Percentiles rank a stretch among this genome's conserved stretches.
phyloP scores from a whole-genome alignment of 768 basidiomycete genomes.

The Russula lepida region DNA sequence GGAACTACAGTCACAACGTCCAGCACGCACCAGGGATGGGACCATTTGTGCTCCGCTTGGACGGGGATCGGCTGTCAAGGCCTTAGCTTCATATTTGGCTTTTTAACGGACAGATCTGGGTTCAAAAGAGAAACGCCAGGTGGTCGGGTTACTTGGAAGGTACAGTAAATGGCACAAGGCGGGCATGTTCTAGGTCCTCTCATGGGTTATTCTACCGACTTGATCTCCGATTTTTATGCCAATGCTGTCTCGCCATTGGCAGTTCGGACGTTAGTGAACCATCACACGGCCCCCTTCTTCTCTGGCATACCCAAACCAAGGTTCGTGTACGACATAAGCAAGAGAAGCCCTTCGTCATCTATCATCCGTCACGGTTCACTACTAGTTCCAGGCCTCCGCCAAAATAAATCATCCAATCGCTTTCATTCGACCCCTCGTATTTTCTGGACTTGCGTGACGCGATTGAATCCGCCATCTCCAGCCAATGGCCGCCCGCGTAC shows the following conservation, averaged over 20 bases:
- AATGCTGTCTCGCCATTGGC: too few species aligned
- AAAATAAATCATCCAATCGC: neutral
- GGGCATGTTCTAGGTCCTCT: slow-evolving; percentile 4
- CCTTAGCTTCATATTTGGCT: neutral
- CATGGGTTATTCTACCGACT: neutral
- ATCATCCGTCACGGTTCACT: too few species aligned
- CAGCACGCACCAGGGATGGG: neutral
- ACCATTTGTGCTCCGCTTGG: slow-evolving; percentile 3
- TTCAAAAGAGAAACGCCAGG: neutral
- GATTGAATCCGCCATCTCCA: neutral
- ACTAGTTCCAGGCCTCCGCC: slow-evolving; percentile 14
- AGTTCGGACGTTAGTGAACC: neutral
- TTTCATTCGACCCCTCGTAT: neutral
- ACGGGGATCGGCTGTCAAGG: neutral
- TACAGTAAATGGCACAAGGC: neutral
- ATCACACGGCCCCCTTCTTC: slow-evolving; percentile 1
- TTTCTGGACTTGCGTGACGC: slow-evolving; percentile 2
- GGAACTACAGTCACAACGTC: neutral
- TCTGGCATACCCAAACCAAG: too few species aligned
- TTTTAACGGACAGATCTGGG: neutral
- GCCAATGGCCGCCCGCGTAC: neutral
- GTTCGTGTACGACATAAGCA: neutral
- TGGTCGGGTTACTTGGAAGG: neutral
- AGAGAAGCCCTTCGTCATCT: slow-evolving; percentile 3
- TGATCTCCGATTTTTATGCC: slow-evolving; percentile 6